Conservation (phyloP, 306 rosid species). For the Spatholobus suberectus region DNA sequence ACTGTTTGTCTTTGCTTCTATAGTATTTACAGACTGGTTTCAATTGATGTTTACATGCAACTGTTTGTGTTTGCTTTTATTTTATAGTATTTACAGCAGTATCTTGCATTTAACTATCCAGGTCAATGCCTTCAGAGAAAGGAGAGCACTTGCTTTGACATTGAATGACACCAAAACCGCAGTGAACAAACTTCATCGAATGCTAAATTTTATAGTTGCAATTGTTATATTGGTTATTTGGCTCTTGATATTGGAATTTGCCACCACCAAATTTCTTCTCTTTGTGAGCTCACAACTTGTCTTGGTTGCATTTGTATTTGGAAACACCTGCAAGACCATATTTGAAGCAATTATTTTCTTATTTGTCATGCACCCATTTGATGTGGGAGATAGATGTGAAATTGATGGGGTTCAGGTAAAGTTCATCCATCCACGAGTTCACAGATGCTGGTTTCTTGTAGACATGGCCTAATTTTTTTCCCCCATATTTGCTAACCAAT, state of each 20-base stretch:
- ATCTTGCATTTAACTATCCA: slow-evolving; percentile 42
- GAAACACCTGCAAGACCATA: slow-evolving; percentile 89
- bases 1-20: not conserved
- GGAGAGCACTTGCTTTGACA: slow-evolving; percentile 92
- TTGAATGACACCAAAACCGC: slow-evolving; percentile 97
- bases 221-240: slow-evolving; percentile 61
- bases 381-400: slow-evolving; percentile 96
- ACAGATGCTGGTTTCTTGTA: not conserved
- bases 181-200: slow-evolving; percentile 79
- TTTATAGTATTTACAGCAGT: not conserved
- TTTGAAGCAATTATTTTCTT: slow-evolving; percentile 88
- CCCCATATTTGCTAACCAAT: not conserved
- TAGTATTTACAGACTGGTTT: not conserved
- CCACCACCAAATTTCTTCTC: slow-evolving; percentile 72
- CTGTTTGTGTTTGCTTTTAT: not conserved
- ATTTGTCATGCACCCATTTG: slow-evolving; percentile 94
- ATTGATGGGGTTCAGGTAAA: slow-evolving; percentile 81
- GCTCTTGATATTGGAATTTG: slow-evolving; percentile 81
- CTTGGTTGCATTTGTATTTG: slow-evolving; percentile 84
- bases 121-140: slow-evolving; percentile 93
- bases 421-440: not conserved
- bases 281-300: slow-evolving; percentile 85
- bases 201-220: slow-evolving; percentile 74
- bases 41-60: not conserved
- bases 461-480: slow-evolving; percentile 35